Percentiles rank a stretch among this genome's conserved stretches.
phyloP scores from a whole-genome alignment of 257 asterid genomes.

The Penstemon davidsonii region DNA sequence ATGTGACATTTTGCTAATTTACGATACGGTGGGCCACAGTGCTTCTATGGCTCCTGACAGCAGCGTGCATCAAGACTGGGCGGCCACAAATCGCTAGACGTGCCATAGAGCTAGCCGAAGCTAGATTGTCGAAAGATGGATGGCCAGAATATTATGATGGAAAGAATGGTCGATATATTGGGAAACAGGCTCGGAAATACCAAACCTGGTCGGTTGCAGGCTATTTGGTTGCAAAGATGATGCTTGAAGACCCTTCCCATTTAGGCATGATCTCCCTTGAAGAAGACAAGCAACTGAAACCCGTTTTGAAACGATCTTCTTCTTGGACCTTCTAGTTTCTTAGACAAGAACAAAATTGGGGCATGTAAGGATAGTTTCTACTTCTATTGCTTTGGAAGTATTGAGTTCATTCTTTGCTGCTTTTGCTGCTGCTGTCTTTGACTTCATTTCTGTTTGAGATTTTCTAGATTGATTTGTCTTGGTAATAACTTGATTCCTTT shows the following conservation, averaged over 20 bases:
- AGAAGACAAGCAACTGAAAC: conserved; percentile 60
- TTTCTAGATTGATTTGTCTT: neutral
- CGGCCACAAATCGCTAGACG: conserved; percentile 67
- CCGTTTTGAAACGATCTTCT: conserved; percentile 53
- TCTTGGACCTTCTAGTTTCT: conserved; percentile 40
- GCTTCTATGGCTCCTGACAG: conserved; percentile 66
- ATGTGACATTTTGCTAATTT: conserved; percentile 17
- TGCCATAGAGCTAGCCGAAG: conserved; percentile 60
- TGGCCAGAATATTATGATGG: conserved; percentile 80
- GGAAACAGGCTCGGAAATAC: conserved; percentile 63
- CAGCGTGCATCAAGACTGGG: conserved; percentile 67
- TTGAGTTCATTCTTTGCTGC: neutral
- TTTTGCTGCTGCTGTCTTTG: neutral
- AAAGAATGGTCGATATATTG: conserved; percentile 52
- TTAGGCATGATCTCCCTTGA: conserved; percentile 62
- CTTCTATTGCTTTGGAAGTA: neutral
- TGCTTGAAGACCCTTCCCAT: conserved; percentile 74
- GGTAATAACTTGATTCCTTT: neutral
- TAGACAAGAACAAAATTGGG: no score
- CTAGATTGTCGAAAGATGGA: conserved; percentile 56
- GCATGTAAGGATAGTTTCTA: neutral
- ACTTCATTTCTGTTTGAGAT: neutral
- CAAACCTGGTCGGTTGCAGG: conserved; percentile 75
- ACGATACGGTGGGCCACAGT: conserved; percentile 39
- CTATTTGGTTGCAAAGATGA: conserved; percentile 63